These are phyloP conservation scores for Periglandula ipomoeae DNA, from an alignment of 2,329 filamentous ascomycete species.

Conservation along the genomic window DNA sequence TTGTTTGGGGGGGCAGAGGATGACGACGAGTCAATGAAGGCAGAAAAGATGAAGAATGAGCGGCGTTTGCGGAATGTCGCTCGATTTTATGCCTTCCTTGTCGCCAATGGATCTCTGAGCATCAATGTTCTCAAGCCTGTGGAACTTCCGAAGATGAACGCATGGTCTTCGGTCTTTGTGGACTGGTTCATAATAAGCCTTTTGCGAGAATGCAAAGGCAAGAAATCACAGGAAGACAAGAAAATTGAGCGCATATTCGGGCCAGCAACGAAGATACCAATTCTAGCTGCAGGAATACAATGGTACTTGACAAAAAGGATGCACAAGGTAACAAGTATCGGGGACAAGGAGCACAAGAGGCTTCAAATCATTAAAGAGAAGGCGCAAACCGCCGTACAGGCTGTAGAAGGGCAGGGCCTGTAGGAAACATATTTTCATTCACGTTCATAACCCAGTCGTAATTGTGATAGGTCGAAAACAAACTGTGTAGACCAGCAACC, in stretches of 20 bases:
- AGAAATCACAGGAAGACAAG: constrained; percentile 41
- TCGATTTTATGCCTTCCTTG: constrained; percentile 43
- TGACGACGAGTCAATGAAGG: constrained; percentile 43
- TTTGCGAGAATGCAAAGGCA: constrained; percentile 52
- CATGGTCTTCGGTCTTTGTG: constrained; percentile 67
- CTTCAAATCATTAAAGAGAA: constrained; percentile 29
- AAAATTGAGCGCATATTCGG: constrained; percentile 58
- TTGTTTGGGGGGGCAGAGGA: constrained; percentile 57
- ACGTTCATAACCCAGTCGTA: too few relatives aligned
- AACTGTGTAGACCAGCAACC: too few relatives aligned
- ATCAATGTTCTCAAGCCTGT: constrained; percentile 55
- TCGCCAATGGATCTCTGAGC: constrained; percentile 35
- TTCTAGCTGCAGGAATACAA: constrained; percentile 64
- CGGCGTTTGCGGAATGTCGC: constrained; percentile 43
- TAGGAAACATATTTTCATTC: too few relatives aligned
- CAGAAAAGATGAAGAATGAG: constrained; percentile 36
- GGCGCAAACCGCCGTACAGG: constrained; percentile 21
- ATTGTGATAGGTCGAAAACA: too few relatives aligned
- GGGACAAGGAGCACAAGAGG: constrained; percentile 37
- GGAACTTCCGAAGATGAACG: constrained; percentile 68
- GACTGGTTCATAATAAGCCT: constrained; percentile 72
- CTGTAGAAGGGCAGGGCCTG: too few relatives aligned
- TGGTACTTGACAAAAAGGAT: constrained; percentile 75
- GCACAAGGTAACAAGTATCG: constrained; percentile 49
- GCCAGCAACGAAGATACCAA: constrained; percentile 51